Base-by-base conservation (phyloP, 108 stramenopile genomes). In the Fistulifera solaris region DNA sequence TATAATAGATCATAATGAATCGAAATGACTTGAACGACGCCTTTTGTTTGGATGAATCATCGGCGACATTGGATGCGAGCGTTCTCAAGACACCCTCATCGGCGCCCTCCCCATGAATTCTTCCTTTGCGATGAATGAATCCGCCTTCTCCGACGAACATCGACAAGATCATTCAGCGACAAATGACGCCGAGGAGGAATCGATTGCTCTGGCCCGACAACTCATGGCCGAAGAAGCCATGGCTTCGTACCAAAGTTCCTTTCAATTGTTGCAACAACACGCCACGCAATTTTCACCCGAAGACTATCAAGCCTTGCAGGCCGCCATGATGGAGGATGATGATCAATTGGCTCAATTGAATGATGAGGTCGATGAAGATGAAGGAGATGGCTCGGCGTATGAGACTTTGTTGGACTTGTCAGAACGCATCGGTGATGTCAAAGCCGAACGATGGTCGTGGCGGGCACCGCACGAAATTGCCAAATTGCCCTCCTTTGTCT, bases 161-260 rank as follows among this genome's bases (percentile, higher is more conserved):
- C 75, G 76, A 22, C 77, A 76, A 40, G 66, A 80, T 41, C 78
- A 74, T 27, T 48, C 40, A n/a, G 17, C 72, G 63, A 38, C n/a
- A n/a, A n/a, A n/a, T n/a, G n/a, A n/a, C n/a, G n/a, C n/a, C n/a
- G 70, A 82, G 18, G 75, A 77, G 41, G 91, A 89, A 61, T 89
- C 87, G 11, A 61, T 79, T 56, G 85, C 74, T 2, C 73, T 93
- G 4, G 92, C 92, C 16, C 70, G 87, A 22, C 76, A 78, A 52
- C 69, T 93, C 23, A 89, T 89, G 92, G 92, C 85, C 35, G 86
- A 93, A 64, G 92, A 93, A 67, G 92, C 92, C 12, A 79, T 93
- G 77, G 83, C 78, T 19, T 65, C 70, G n/a, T 87, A 89, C 28
- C 48, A 53, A 1, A 62, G 75, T 50, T 62, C 71, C 15, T 47